Percentiles rank a stretch among this genome's conserved stretches.
Conservation (phyloP, 2,329 filamentous ascomycete genomes). For the Ustulina deusta region DNA sequence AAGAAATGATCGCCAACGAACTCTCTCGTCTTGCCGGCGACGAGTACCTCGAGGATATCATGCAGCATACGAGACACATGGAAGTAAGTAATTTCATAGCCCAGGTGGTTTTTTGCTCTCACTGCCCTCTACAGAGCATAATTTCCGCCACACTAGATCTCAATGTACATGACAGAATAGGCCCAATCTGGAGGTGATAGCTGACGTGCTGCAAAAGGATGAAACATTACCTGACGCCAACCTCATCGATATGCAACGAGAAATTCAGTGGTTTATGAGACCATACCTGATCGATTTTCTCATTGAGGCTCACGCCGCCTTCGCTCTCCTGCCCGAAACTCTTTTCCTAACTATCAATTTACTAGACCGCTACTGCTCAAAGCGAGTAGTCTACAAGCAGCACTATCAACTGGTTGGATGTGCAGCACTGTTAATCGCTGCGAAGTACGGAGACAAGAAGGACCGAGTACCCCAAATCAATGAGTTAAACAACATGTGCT, state of each 20-base stretch:
- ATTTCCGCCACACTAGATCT: neutral
- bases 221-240: slow-evolving; percentile 95
- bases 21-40: slow-evolving; percentile 86
- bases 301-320: slow-evolving; percentile 95
- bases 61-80: slow-evolving; percentile 95
- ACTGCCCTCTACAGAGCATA: neutral
- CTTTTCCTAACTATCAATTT: slow-evolving; percentile 97
- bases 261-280: slow-evolving; percentile 99
- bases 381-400: slow-evolving; percentile 97
- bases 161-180: neutral
- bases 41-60: slow-evolving; percentile 93
- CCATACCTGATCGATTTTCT: slow-evolving; percentile 98
- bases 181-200: neutral
- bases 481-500: slow-evolving; percentile 99
- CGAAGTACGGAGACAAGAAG: slow-evolving; percentile 99
- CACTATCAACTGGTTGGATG: slow-evolving; percentile 99
- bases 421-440: slow-evolving; percentile 92
- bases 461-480: slow-evolving; percentile 97
- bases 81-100: slow-evolving; percentile 68
- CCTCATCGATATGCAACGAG: slow-evolving; percentile 98
- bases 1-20: slow-evolving; percentile 89
- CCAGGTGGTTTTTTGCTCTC: neutral
- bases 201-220: slow-evolving; percentile 59
- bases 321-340: slow-evolving; percentile 92
- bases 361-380: slow-evolving; percentile 96